These are phyloP conservation scores for Colletotrichum plurivorum DNA, from an alignment of 2,329 filamentous ascomycete species.

Conservation along the genomic window DNA sequence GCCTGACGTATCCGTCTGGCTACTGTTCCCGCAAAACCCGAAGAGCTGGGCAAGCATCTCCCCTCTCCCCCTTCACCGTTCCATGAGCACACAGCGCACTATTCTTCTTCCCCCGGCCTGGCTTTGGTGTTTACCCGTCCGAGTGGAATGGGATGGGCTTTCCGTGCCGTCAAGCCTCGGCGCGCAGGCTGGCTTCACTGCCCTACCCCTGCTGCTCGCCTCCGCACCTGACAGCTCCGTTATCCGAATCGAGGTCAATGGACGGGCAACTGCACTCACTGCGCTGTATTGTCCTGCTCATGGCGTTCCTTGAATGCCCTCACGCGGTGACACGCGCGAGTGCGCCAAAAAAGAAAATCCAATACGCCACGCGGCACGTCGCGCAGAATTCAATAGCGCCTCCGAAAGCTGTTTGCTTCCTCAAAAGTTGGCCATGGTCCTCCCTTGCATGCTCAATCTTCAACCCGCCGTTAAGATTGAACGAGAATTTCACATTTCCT, in stretches of 20 bases:
- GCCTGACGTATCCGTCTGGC: neutral
- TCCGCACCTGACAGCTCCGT: conserved; percentile 18
- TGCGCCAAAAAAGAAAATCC: neutral
- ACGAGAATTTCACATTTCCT: conserved; percentile 1
- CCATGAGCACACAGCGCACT: conserved; percentile 3
- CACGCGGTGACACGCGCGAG: neutral
- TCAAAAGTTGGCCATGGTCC: neutral
- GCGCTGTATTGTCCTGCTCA: no score
- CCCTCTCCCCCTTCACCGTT: neutral
- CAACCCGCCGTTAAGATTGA: neutral
- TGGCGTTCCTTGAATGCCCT: neutral
- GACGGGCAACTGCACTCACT: no score
- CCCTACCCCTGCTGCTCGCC: conserved; percentile 15
- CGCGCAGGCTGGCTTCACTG: neutral
- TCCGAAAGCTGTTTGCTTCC: neutral
- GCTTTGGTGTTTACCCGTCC: conserved; percentile 5
- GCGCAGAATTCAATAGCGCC: conserved; percentile 24
- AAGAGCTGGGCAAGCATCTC: neutral
- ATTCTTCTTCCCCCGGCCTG: neutral
- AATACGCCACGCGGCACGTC: conserved; percentile 1
- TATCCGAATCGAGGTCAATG: neutral
- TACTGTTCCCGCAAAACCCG: conserved; percentile 11
- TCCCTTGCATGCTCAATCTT: conserved; percentile 24
- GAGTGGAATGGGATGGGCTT: conserved; percentile 10
- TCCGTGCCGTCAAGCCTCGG: conserved; percentile 26